Conservation (phyloP, 2,329 filamentous ascomycete genomes). For the Ophiobolus disseminans region DNA sequence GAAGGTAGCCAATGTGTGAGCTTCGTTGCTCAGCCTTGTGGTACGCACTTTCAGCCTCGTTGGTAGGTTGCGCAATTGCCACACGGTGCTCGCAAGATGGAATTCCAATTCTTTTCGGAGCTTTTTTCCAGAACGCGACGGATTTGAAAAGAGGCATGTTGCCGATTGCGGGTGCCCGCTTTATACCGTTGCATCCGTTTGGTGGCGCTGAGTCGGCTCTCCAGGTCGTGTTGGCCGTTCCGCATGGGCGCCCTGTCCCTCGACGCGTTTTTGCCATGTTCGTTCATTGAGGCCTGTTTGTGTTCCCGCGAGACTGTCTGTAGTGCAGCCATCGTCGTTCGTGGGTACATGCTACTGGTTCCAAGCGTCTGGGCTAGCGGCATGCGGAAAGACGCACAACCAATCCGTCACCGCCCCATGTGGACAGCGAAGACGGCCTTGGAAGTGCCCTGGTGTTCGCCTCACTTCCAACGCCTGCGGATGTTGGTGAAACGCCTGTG, state of each 20-base stretch:
- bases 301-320: slow-evolving; percentile 13
- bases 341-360: slow-evolving; percentile 28
- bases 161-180: background rate
- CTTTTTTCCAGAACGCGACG: no score
- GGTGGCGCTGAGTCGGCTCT: no score
- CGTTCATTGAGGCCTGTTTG: slow-evolving; percentile 5
- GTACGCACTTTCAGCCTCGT: slow-evolving; percentile 18
- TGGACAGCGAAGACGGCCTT: no score
- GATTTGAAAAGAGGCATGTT: no score
- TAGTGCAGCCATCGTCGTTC: slow-evolving; percentile 22
- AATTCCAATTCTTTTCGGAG: no score
- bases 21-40: slow-evolving; percentile 20
- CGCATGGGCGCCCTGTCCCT: slow-evolving; percentile 5
- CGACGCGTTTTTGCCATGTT: slow-evolving; percentile 10
- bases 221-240: slow-evolving; percentile 1
- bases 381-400: slow-evolving; percentile 9
- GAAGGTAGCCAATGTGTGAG: slow-evolving; percentile 12
- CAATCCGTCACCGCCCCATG: no score
- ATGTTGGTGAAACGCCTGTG: background rate
- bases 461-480: slow-evolving; percentile 21
- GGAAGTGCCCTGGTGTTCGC: no score
- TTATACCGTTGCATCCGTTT: no score
- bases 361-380: slow-evolving; percentile 9
- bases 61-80: slow-evolving; percentile 9
- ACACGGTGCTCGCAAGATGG: slow-evolving; percentile 7